These are phyloP conservation scores for Colletotrichum camelliae DNA, from an alignment of 2,329 filamentous ascomycete species.

Conservation along the genomic window DNA sequence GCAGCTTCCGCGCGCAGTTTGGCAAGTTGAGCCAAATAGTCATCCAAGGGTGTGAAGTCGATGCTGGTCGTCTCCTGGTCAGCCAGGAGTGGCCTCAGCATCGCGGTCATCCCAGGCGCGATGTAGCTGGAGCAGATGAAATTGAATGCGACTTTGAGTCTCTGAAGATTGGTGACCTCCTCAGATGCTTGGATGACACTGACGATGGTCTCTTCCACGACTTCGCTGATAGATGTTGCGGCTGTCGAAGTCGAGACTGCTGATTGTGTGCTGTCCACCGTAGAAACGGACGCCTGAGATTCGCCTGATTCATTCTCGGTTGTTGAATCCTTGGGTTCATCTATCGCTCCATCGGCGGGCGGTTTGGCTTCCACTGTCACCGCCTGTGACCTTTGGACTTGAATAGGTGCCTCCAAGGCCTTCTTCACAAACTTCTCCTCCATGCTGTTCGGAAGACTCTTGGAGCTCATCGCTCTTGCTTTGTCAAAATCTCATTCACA, in stretches of 20 bases:
- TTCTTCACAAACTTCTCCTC: constrained; percentile 84
- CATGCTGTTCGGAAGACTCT: constrained; percentile 76
- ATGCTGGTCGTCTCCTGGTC: constrained; percentile 40
- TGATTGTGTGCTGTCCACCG: constrained; percentile 38
- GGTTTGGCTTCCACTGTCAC: constrained; percentile 8
- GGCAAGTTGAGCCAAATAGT: constrained; percentile 71
- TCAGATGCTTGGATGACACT: constrained; percentile 51
- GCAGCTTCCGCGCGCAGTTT: constrained; percentile 74
- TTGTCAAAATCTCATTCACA: constrained; percentile 66
- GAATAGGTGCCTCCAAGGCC: constrained; percentile 76
- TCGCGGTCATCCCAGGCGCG: constrained; percentile 43
- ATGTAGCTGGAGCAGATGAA: constrained; percentile 71
- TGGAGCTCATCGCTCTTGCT: constrained; percentile 69
- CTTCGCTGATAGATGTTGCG: constrained; percentile 47
- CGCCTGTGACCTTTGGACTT: constrained; percentile 68
- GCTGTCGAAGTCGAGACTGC: constrained; percentile 48
- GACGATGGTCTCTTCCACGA: constrained; percentile 35
- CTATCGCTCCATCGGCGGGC: neutral
- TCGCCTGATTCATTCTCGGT: constrained; percentile 38
- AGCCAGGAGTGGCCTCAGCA: constrained; percentile 47
- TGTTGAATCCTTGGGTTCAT: constrained; percentile 31
- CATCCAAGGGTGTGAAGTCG: constrained; percentile 74
- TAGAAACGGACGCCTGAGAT: constrained; percentile 46
- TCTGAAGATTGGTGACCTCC: constrained; percentile 63
- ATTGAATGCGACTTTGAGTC: constrained; percentile 66